Evolutionary conservation across 371 early-diverging fungal genomes (phyloP), one percentile per base, ranked within the genome.

Genomic region (Blakeslea trispora): DNA sequence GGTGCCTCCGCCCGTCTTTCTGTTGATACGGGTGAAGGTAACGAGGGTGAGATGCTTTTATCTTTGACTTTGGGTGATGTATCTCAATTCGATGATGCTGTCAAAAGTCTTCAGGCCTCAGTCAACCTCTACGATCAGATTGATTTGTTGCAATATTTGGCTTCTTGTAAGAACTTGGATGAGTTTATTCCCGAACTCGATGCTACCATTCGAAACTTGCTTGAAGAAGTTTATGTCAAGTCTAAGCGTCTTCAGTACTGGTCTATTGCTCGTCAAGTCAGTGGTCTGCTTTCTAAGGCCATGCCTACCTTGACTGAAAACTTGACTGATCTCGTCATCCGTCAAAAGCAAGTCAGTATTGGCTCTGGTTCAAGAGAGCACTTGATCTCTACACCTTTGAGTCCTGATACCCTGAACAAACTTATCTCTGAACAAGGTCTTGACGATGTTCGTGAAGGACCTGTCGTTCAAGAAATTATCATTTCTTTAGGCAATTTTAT

Each of bases 171-270:
- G 13, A 88, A 86, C 1, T 53, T 79, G 13, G 83, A 82, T 32
- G 81, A 72, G 57, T 71, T 69, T 21, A 69, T 91, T 41, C 62
- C 64, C 19, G 65, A 69, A 8, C 43, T 83, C 17, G 73, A 77
- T 44, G 85, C 87, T 17, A 84, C 88, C 0, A 74, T 93, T 22
- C 61, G 74, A 18, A 75, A 77, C 4, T 54, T 94, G 19, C 55
- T 94, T 11, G 91, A 92, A 61, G 93, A 94, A 57, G 86, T 93
- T 11, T 94, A 93, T 65, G 67, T 80, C 49, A 90, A 91, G 62
- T 87, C 92, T 3, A 78, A 87, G 66, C 78, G 80, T 43, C 65
- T 87, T 45, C 85, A 86, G 55, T 78, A 88, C 32, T 94, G 93
- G 93, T 81, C 82, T 17, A 81, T 92, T 48, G 91, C 90, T n/a